A percentile compares a stretch with the other conserved stretches of the same genome.
Evolutionary conservation across 208 protist species (phyloP).

Genomic region (Porcisia hertigi): DNA sequence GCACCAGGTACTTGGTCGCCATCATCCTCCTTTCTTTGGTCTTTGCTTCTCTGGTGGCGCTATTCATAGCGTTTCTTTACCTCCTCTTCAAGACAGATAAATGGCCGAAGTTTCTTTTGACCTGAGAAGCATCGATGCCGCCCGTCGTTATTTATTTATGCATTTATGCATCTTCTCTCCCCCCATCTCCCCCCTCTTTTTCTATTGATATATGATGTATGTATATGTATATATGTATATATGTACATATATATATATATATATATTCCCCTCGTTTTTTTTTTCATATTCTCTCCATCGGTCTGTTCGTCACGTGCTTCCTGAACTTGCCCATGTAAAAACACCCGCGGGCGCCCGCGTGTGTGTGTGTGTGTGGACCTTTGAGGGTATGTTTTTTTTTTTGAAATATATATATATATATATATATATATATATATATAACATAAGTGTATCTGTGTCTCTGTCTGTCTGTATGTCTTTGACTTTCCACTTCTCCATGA

Average conservation of each 20-base stretch:
- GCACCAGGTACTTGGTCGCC: constrained; percentile 13
- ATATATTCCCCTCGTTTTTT: too few species aligned
- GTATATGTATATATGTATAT: too few species aligned
- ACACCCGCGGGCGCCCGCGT: not conserved
- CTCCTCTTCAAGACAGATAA: not conserved
- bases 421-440: too few species aligned
- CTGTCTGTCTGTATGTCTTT: too few species aligned
- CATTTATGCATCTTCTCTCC: not conserved
- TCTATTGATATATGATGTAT: too few species aligned
- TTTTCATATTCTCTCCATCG: too few species aligned
- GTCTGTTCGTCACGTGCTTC: not conserved
- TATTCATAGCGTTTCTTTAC: constrained; percentile 7
- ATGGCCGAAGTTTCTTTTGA: constrained; percentile 9
- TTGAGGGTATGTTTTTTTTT: not conserved
- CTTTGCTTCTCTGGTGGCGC: constrained; percentile 11
- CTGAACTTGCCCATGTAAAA: not conserved
- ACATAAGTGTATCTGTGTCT: too few species aligned
- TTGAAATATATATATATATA: too few species aligned
- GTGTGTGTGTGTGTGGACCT: not conserved
- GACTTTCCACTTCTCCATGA: not conserved
- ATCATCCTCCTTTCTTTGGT: constrained; percentile 8
- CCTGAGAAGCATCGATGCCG: not conserved
- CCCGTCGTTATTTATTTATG: not conserved
- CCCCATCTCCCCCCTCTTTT: not conserved
- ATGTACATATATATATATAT: too few species aligned